phyloP scores from a whole-genome alignment of 2,329 filamentous ascomycete genomes.

The Scopulariopsis brevicaulis region DNA sequence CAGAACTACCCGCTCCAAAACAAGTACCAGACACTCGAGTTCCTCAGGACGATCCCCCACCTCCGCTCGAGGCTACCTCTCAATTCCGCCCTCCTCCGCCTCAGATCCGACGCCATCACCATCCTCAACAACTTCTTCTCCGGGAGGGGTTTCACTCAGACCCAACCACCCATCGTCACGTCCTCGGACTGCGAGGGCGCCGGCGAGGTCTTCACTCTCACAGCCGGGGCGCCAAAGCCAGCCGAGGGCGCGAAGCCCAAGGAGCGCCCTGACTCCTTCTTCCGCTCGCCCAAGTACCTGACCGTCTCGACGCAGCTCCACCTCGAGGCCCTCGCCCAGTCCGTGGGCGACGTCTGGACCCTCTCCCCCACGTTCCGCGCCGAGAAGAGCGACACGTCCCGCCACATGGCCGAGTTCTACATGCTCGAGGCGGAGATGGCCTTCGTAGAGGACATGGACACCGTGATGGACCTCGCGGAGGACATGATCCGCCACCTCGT shows the following conservation, averaged over 20 bases:
- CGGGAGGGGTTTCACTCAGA: slow-evolving; percentile 61
- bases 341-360: slow-evolving; percentile 85
- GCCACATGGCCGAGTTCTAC: slow-evolving; percentile 95
- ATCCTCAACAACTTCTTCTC: slow-evolving; percentile 68
- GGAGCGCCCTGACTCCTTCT: slow-evolving; percentile 49
- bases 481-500: slow-evolving; percentile 53
- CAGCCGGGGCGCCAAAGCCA: slow-evolving; percentile 23
- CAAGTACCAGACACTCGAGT: slow-evolving; percentile 87
- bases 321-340: slow-evolving; percentile 81
- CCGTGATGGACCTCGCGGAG: slow-evolving; percentile 73
- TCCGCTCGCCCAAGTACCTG: slow-evolving; percentile 79
- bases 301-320: slow-evolving; percentile 94
- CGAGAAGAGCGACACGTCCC: slow-evolving; percentile 83
- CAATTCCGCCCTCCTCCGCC: slow-evolving; percentile 67
- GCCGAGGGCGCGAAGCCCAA: slow-evolving; percentile 16
- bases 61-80: slow-evolving; percentile 71
- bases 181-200: slow-evolving; percentile 96
- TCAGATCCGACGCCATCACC: slow-evolving; percentile 71
- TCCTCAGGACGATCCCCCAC: slow-evolving; percentile 78
- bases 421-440: slow-evolving; percentile 92
- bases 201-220: slow-evolving; percentile 79
- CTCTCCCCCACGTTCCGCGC: slow-evolving; percentile 89
- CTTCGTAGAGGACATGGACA: slow-evolving; percentile 59
- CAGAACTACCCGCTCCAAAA: slow-evolving; percentile 91
- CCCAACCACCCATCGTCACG: slow-evolving; percentile 87